Conservation (phyloP, 495 filamentous ascomycete species). For the Articulospora tetracladia region DNA sequence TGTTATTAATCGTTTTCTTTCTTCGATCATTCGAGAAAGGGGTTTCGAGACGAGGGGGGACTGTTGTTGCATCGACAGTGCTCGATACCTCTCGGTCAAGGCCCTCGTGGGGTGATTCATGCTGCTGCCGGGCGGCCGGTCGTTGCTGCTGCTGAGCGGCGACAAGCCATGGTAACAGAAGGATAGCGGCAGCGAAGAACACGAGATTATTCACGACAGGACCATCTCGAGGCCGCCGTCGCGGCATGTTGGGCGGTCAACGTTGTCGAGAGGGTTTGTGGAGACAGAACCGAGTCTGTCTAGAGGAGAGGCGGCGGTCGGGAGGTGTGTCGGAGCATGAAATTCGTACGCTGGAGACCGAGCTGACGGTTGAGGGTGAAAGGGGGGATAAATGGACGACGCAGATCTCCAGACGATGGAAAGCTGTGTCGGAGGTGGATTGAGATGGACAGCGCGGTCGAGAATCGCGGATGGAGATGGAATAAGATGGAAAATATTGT, state of each 20-base stretch:
- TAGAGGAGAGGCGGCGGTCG: not conserved
- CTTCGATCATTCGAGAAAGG: conserved; percentile 22
- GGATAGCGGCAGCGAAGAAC: conserved; percentile 39
- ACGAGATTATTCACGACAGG: conserved; percentile 38
- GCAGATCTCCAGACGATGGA: not conserved
- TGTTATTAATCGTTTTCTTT: conserved; percentile 28
- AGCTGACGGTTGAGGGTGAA: not conserved
- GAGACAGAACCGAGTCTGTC: conserved; percentile 17
- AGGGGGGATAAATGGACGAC: not conserved
- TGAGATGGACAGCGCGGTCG: not conserved
- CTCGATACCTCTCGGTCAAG: conserved; percentile 21
- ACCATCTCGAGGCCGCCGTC: conserved; percentile 51
- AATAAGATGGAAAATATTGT: not conserved
- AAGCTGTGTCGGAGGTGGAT: not conserved
- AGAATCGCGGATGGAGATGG: not conserved
- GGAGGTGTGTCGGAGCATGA: not conserved
- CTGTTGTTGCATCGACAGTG: conserved; percentile 23
- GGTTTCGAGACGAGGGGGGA: conserved; percentile 27
- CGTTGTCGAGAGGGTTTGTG: conserved; percentile 15
- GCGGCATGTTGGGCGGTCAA: conserved; percentile 48
- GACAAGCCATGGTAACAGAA: conserved; percentile 49
- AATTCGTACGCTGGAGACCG: no score
- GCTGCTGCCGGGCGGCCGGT: conserved; percentile 21
- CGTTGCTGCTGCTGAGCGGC: conserved; percentile 60
- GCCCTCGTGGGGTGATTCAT: conserved; percentile 29